phyloP scores from a whole-genome alignment of 305 asterid species.

The Striga hermonthica region DNA sequence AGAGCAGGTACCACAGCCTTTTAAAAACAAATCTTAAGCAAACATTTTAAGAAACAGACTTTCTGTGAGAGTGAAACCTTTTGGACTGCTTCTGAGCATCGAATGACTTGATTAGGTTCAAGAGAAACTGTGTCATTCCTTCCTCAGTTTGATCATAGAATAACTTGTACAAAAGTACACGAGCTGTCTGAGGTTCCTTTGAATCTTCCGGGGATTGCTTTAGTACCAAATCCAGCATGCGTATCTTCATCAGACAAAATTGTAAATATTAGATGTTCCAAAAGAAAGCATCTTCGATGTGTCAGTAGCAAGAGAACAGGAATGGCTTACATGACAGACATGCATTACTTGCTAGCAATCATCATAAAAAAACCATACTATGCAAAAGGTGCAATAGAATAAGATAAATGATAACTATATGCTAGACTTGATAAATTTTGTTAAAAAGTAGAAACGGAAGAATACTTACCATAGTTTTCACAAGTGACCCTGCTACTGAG shows the following conservation, averaged over 20 bases:
- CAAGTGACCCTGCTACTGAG: conserved; percentile 88
- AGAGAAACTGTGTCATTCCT: conserved; percentile 85
- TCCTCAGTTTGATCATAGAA: conserved; percentile 99
- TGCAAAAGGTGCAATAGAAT: neutral
- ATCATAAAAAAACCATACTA: neutral
- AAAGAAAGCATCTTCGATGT: conserved; percentile 22
- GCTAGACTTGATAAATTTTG: conserved; percentile 3
- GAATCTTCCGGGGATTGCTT: conserved; percentile 79
- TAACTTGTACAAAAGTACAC: conserved; percentile 91
- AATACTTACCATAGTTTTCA: conserved; percentile 76
- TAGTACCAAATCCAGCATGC: conserved; percentile 89
- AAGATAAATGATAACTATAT: conserved; percentile 8
- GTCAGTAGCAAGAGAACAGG: neutral
- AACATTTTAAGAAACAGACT: neutral
- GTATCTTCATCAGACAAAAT: conserved; percentile 58
- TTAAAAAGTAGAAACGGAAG: conserved; percentile 10
- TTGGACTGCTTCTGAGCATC: conserved; percentile 81
- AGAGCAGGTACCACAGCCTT: conserved; percentile 29
- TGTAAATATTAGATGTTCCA: conserved; percentile 37
- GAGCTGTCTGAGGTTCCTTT: conserved; percentile 84
- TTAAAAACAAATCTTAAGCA: conserved; percentile 19
- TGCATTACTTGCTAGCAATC: neutral
- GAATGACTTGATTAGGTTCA: conserved; percentile 86
- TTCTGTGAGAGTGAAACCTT: conserved; percentile 48
- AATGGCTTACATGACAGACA: neutral